Conservation (phyloP, 805 yeast genomes). For the Wickerhamomyces chambardii region DNA sequence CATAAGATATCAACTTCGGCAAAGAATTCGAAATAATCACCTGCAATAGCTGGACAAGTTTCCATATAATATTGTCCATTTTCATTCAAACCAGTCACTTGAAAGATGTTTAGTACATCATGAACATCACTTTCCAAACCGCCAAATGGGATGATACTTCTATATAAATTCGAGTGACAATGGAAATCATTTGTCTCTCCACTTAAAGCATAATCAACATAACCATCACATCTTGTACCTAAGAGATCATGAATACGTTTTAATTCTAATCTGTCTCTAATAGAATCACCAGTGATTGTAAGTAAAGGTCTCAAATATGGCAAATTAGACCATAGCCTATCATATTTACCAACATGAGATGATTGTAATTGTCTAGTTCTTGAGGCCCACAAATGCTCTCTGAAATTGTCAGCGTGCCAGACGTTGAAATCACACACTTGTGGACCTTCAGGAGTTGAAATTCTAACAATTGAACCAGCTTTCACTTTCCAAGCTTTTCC, state of each 20-base stretch:
- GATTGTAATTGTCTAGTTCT: conserved; percentile 59
- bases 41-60: conserved; percentile 51
- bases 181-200: conserved; percentile 61
- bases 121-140: conserved; percentile 60
- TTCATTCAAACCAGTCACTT: conserved; percentile 58
- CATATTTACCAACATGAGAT: conserved; percentile 52
- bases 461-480: conserved; percentile 46
- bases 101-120: conserved; percentile 62
- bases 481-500: conserved; percentile 60
- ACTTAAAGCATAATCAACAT: conserved; percentile 52
- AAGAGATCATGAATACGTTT: conserved; percentile 57
- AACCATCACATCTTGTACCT: conserved; percentile 66
- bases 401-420: conserved; percentile 52
- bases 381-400: conserved; percentile 64
- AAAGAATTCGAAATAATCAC: conserved; percentile 57
- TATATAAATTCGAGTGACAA: conserved; percentile 55
- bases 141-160: conserved; percentile 52
- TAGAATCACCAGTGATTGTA: conserved; percentile 54
- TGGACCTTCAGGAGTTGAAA: conserved; percentile 60
- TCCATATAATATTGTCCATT: conserved; percentile 65
- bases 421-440: conserved; percentile 64
- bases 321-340: conserved; percentile 55
- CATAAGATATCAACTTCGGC: conserved; percentile 58
- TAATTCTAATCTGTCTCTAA: conserved; percentile 51
- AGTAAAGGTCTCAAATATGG: conserved; percentile 59